Percentiles rank a stretch among this genome's conserved stretches.
Evolutionary conservation across 2,329 filamentous ascomycete genomes (phyloP).

Genomic region (Exophiala spinifera): DNA sequence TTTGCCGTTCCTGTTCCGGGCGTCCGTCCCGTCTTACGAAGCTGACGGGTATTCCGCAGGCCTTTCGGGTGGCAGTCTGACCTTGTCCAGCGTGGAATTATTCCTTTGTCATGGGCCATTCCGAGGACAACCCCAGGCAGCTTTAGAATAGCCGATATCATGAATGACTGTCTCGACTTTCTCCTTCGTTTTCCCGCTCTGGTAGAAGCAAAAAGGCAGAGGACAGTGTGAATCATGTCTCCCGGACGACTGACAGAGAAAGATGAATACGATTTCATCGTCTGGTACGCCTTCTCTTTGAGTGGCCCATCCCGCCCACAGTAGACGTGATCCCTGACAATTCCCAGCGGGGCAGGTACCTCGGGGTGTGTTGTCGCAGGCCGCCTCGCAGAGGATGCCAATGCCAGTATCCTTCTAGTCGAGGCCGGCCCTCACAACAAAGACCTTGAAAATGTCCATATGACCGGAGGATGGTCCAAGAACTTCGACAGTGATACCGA

Average conservation of each 20-base stretch:
- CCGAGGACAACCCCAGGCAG: neutral
- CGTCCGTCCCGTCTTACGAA: too few species aligned
- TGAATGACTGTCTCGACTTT: neutral
- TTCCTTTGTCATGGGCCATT: neutral
- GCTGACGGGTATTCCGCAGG: too few species aligned
- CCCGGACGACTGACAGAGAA: constrained; percentile 19
- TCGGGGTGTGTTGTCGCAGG: constrained; percentile 50
- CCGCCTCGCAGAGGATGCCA: constrained; percentile 46
- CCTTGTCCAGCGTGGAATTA: neutral
- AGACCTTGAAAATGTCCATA: constrained; percentile 46
- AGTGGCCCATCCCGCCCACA: neutral
- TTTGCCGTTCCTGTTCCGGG: too few species aligned
- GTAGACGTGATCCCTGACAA: neutral
- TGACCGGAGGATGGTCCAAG: constrained; percentile 45
- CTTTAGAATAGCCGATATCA: too few species aligned
- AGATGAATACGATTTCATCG: constrained; percentile 31
- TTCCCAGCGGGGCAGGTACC: constrained; percentile 43
- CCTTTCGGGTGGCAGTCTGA: too few species aligned
- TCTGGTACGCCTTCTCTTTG: constrained; percentile 24
- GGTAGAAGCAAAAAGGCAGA: neutral
- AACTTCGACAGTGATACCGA: constrained; percentile 44
- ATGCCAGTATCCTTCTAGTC: constrained; percentile 44
- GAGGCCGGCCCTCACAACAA: constrained; percentile 49
- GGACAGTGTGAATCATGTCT: constrained; percentile 14
- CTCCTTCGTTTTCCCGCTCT: neutral